Evolutionary conservation across 345 rosid species (phyloP).

Genomic region (Cardamine occulta): DNA sequence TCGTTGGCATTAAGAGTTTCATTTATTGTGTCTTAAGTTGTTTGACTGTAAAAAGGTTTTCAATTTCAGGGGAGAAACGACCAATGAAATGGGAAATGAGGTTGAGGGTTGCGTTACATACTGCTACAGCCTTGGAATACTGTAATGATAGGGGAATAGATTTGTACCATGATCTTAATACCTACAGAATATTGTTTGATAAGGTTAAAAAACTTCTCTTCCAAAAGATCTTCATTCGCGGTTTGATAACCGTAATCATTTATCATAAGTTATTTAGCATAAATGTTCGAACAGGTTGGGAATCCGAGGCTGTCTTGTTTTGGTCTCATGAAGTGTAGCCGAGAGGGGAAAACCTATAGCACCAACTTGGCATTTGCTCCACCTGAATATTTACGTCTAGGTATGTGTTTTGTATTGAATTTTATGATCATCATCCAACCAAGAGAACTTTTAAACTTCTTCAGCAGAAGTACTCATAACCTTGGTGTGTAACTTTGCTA

Average conservation of each 20-base stretch:
- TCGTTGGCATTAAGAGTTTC: background rate
- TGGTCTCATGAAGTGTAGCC: constrained; percentile 94
- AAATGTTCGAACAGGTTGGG: constrained; percentile 62
- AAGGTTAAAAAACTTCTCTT: constrained; percentile 49
- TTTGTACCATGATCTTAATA: constrained; percentile 92
- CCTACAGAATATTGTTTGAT: constrained; percentile 87
- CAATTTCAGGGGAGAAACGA: constrained; percentile 77
- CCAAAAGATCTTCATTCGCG: background rate
- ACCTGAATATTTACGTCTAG: constrained; percentile 89
- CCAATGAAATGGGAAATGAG: constrained; percentile 99
- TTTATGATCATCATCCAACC: background rate
- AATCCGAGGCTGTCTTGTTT: constrained; percentile 92
- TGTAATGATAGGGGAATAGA: constrained; percentile 83
- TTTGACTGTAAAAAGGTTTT: constrained; percentile 1
- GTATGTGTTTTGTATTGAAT: constrained; percentile 40
- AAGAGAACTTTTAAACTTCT: constrained; percentile 4
- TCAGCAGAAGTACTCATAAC: constrained; percentile 25
- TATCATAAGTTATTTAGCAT: background rate
- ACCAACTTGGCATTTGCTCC: constrained; percentile 98
- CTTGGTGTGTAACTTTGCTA: constrained; percentile 47
- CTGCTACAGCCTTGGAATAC: constrained; percentile 85
- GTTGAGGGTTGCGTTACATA: constrained; percentile 78
- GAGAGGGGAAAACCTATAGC: constrained; percentile 96
- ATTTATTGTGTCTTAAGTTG: background rate
- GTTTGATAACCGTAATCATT: background rate